Percentiles rank a stretch among this genome's conserved stretches.
Conservation (phyloP, 2,329 filamentous ascomycete species). For the Botrytis paeoniae region DNA sequence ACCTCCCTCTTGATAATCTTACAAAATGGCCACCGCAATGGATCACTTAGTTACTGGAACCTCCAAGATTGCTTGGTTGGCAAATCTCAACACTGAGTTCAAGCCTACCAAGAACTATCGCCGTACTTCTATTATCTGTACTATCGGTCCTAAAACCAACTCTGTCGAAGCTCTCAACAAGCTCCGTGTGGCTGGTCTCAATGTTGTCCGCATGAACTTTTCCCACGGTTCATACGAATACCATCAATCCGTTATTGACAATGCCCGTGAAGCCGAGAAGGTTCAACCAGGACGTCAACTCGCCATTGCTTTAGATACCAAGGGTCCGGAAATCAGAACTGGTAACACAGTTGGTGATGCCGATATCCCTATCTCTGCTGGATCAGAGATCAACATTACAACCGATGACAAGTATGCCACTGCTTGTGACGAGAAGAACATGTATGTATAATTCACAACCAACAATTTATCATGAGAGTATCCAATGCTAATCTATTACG, state of each 20-base stretch:
- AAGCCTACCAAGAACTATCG: conserved; percentile 83
- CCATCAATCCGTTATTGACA: conserved; percentile 97
- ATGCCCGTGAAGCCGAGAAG: conserved; percentile 83
- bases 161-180: conserved; percentile 94
- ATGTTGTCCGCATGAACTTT: conserved; percentile 99
- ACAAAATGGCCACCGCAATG: conserved; percentile 59
- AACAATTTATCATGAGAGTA: not conserved
- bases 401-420: conserved; percentile 92
- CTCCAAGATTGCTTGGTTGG: conserved; percentile 64
- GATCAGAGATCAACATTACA: conserved; percentile 88
- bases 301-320: conserved; percentile 86
- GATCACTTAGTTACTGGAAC: conserved; percentile 82
- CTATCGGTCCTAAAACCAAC: conserved; percentile 94
- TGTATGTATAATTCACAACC: conserved; percentile 56
- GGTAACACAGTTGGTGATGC: conserved; percentile 68
- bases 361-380: conserved; percentile 78
- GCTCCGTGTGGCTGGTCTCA: conserved; percentile 85
- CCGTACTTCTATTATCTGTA: conserved; percentile 97
- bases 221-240: conserved; percentile 94
- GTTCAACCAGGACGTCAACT: conserved; percentile 77
- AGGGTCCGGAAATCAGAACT: conserved; percentile 85
- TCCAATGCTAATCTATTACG: conserved; percentile 1
- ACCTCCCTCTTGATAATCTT: conserved; percentile 1
- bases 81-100: conserved; percentile 74
- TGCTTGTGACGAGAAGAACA: conserved; percentile 82